Conservation (phyloP, 352 stramenopile species). For the Phytophthora ramorum region DNA sequence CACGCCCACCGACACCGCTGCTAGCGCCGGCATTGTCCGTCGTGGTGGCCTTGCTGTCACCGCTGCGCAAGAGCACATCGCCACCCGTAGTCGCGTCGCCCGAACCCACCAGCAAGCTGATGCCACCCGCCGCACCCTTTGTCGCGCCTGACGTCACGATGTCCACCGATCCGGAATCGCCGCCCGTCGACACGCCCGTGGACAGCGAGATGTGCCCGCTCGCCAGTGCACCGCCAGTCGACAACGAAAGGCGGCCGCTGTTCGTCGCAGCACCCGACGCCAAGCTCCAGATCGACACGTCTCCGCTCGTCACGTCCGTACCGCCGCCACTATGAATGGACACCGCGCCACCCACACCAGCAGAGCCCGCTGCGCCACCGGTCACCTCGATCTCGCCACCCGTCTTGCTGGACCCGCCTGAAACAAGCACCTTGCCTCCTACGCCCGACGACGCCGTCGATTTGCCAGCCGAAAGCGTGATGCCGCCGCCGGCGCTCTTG, state of each 20-base stretch:
- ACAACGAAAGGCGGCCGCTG: slow-evolving; percentile 3
- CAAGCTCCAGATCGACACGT: not conserved
- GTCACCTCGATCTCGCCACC: not conserved
- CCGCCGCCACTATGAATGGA: not conserved
- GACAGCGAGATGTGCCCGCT: too few relatives aligned
- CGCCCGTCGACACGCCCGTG: not conserved
- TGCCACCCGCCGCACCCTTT: not conserved
- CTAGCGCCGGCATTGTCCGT: too few relatives aligned
- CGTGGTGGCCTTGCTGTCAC: slow-evolving; percentile 1
- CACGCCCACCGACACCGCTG: slow-evolving; percentile 13
- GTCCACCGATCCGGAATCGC: slow-evolving; percentile 4
- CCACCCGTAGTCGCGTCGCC: slow-evolving; percentile 2
- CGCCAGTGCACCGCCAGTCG: too few relatives aligned
- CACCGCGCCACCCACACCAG: not conserved
- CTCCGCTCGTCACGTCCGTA: not conserved
- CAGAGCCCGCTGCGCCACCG: too few relatives aligned
- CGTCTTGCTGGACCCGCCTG: not conserved
- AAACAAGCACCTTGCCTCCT: not conserved
- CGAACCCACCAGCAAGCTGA: slow-evolving; percentile 13
- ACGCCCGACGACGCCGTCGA: slow-evolving; percentile 11
- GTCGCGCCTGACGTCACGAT: slow-evolving; percentile 5
- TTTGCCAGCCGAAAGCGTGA: slow-evolving; percentile 10
- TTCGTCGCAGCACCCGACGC: not conserved
- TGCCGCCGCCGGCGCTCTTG: slow-evolving; percentile 1
- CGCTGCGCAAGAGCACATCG: slow-evolving; percentile 12